Base-by-base conservation (phyloP, 805 yeast species). In the Candida lessepsii region DNA sequence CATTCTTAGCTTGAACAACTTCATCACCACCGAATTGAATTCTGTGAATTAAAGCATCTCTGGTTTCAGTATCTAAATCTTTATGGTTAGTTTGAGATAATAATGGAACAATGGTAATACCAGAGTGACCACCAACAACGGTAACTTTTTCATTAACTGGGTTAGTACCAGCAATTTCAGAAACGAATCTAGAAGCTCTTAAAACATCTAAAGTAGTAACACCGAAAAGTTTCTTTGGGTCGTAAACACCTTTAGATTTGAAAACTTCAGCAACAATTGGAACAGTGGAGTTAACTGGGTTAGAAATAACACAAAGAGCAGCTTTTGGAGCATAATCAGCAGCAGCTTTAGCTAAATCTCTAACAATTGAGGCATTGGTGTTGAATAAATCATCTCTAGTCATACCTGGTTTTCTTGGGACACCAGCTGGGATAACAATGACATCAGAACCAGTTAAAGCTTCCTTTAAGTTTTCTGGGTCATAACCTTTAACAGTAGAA, bases 371-470 rank as follows among this genome's bases (percentile, higher is more conserved):
- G 39, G 97, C 97, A 61, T 90, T 90, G 74, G 95, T 90, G 76
- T 86, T 83, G 83, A 90, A 90, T 58, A 90, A 76, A 64, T 90
- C 97, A 65, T 90, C 97, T 76, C 97, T 86, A 60, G 96, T 87
- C 97, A 90, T 90, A 67, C 97, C 97, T 53, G 97, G 97, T 75
- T 89, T 90, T 80, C 95, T 86, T 75, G 95, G 97, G 44, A 90
- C 95, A 75, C 97, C 97, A 42, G 97, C 97, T 61, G 97, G 96
- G 67, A 90, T 86, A 44, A 90, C 78, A 39, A 90, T 90, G 45
- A 90, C 81, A 55, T 89, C 95, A 38, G 96, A 78, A 36, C 82
- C 89, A 38, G 75, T 69, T 53, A 90, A 70, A 14, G 96, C 95
- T 41, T 68, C 70, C 45, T 74, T 70, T 48, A 88, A 70, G 46